These are phyloP conservation scores for Ustilago esculenta DNA, from an alignment of 1,284 basidiomycete genomes.

Conservation along the genomic window DNA sequence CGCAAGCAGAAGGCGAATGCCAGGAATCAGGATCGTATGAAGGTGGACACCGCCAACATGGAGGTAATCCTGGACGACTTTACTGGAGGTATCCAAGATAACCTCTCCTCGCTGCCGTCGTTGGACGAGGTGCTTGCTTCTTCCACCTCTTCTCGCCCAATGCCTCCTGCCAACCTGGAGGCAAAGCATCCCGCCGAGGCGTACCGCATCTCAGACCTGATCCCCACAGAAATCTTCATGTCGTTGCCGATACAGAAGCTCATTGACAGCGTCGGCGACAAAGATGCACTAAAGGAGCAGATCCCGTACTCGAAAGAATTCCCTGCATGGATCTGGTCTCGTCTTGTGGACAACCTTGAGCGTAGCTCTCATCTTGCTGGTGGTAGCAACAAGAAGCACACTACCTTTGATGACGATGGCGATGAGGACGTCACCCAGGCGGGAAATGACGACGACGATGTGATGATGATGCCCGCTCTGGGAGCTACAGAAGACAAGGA, in stretches of 20 bases:
- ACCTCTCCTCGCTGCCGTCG: constrained; percentile 44
- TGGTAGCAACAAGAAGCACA: constrained; percentile 26
- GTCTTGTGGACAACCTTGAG: constrained; percentile 40
- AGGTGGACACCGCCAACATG: constrained; percentile 65
- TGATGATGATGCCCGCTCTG: constrained; percentile 40
- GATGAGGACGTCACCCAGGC: constrained; percentile 11
- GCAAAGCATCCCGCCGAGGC: constrained; percentile 59
- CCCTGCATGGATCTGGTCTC: constrained; percentile 40
- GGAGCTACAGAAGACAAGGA: constrained; percentile 46
- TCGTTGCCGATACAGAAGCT: constrained; percentile 49
- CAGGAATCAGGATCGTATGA: constrained; percentile 64
- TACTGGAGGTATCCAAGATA: constrained; percentile 55
- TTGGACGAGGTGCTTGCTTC: constrained; percentile 49
- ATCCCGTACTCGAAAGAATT: constrained; percentile 39
- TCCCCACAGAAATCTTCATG: constrained; percentile 47
- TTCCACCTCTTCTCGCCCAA: constrained; percentile 52
- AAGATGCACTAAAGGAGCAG: constrained; percentile 29
- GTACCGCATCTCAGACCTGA: constrained; percentile 56
- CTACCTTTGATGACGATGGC: constrained; percentile 32
- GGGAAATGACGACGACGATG: constrained; percentile 13
- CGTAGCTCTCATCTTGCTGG: constrained; percentile 37
- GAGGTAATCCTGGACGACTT: constrained; percentile 58
- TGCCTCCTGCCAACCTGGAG: constrained; percentile 57
- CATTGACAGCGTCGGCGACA: constrained; percentile 33
- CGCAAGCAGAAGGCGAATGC: constrained; percentile 63